A percentile compares a stretch with the other conserved stretches of the same genome.
phyloP scores from a whole-genome alignment of 202 grass and related monocot genomes.

The Thinopyrum obtusiflorum region DNA sequence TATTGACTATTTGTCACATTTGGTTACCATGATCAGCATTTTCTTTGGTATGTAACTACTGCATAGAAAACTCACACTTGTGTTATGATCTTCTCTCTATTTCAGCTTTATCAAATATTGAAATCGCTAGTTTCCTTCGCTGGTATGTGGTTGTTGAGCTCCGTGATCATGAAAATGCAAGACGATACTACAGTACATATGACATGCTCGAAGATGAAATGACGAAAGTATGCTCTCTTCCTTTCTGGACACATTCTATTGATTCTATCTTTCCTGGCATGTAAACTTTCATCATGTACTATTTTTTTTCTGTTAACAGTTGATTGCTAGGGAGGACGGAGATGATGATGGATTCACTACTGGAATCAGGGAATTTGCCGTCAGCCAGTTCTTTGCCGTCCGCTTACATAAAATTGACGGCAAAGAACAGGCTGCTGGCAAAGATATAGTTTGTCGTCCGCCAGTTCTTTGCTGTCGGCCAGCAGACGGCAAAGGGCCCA shows the following conservation, averaged over 20 bases:
- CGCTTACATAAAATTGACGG: too few species aligned
- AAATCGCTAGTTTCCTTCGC: conserved; percentile 95
- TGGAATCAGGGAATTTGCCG: too few species aligned
- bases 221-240: conserved; percentile 64
- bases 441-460: too few species aligned
- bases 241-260: conserved; percentile 12
- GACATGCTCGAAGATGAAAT: conserved; percentile 94
- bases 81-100: not conserved
- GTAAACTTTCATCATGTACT: conserved; percentile 15
- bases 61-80: conserved; percentile 3
- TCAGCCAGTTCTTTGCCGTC: too few species aligned
- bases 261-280: not conserved
- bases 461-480: too few species aligned
- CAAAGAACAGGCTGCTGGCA: too few species aligned
- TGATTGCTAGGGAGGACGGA: conserved; percentile 60
- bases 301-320: conserved; percentile 42
- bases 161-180: conserved; percentile 75
- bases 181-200: conserved; percentile 78
- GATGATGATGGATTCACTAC: conserved; percentile 65
- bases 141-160: conserved; percentile 98
- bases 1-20: conserved; percentile 2
- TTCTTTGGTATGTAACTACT: not conserved
- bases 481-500: too few species aligned
- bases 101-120: conserved; percentile 96
- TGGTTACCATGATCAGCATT: conserved; percentile 6